Conservation (phyloP, 2,329 filamentous ascomycete genomes). For the Colletotrichum costaricense region DNA sequence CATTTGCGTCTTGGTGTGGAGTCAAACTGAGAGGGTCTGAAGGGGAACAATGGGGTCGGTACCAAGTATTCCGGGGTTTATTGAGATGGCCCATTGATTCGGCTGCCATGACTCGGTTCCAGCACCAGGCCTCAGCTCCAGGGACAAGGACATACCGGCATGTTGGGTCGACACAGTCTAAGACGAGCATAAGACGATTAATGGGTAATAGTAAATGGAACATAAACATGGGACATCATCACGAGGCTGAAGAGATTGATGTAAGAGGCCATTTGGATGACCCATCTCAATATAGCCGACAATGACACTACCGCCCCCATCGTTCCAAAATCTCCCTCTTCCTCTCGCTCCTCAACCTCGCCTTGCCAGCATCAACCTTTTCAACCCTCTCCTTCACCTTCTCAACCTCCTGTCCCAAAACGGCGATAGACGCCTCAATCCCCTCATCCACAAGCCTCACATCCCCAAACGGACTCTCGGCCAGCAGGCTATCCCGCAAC, state of each 20-base stretch:
- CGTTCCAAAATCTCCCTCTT: slow-evolving; percentile 60
- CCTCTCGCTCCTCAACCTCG: slow-evolving; percentile 55
- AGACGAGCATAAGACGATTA: not conserved
- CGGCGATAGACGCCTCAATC: slow-evolving; percentile 60
- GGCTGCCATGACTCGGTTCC: not conserved
- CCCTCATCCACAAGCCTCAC: slow-evolving; percentile 64
- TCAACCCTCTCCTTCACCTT: slow-evolving; percentile 52
- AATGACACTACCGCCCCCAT: slow-evolving; percentile 45
- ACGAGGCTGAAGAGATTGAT: not conserved
- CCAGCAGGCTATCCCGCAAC: slow-evolving; percentile 62
- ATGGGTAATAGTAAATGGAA: not conserved
- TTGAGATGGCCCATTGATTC: not conserved
- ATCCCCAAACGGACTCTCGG: slow-evolving; percentile 59
- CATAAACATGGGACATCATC: too few species aligned
- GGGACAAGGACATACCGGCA: not conserved
- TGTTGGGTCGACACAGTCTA: not conserved
- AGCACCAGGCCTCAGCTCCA: not conserved
- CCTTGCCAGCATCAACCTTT: slow-evolving; percentile 49
- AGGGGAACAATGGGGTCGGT: too few species aligned
- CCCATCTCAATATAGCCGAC: not conserved
- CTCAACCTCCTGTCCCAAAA: slow-evolving; percentile 58
- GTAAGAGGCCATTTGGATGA: too few species aligned
- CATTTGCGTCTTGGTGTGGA: too few species aligned
- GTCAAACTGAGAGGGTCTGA: too few species aligned
- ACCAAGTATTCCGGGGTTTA: not conserved